Conservation (phyloP, 1,139 yeast genomes). For the Blastobotrys aristatus region DNA sequence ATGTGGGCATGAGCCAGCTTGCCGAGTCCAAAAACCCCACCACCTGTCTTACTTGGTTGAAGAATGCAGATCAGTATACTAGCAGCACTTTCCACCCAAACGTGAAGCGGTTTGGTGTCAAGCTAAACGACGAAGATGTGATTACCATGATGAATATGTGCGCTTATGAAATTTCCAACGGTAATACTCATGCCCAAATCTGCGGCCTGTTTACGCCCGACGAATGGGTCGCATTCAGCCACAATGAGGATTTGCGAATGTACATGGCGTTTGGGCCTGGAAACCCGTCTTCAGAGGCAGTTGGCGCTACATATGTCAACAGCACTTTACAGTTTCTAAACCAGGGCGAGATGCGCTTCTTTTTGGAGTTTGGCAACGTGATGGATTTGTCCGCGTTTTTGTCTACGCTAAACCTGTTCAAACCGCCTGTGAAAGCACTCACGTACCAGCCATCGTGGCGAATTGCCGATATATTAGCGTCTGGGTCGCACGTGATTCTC, state of each 20-base stretch:
- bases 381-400: slow-evolving; percentile 45
- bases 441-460: slow-evolving; percentile 31
- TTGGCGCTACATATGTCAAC: slow-evolving; percentile 46
- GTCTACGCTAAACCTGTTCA: slow-evolving; percentile 43
- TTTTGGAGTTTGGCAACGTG: slow-evolving; percentile 48
- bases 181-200: slow-evolving; percentile 39
- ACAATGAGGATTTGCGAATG: slow-evolving; percentile 41
- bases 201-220: slow-evolving; percentile 48
- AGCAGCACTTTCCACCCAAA: not conserved
- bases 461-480: slow-evolving; percentile 47
- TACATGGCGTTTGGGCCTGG: slow-evolving; percentile 52
- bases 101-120: not conserved
- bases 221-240: slow-evolving; percentile 44
- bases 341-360: slow-evolving; percentile 37
- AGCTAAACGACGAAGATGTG: not conserved
- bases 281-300: slow-evolving; percentile 39
- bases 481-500: slow-evolving; percentile 46
- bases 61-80: not conserved
- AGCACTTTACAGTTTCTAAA: slow-evolving; percentile 45
- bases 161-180: slow-evolving; percentile 50
- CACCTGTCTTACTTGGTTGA: slow-evolving; percentile 1
- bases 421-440: slow-evolving; percentile 16
- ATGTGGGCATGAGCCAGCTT: not conserved
- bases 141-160: slow-evolving; percentile 41
- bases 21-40: not conserved